Evolutionary conservation across 805 yeast genomes (phyloP).

Genomic region (Yarrowia sp.): DNA sequence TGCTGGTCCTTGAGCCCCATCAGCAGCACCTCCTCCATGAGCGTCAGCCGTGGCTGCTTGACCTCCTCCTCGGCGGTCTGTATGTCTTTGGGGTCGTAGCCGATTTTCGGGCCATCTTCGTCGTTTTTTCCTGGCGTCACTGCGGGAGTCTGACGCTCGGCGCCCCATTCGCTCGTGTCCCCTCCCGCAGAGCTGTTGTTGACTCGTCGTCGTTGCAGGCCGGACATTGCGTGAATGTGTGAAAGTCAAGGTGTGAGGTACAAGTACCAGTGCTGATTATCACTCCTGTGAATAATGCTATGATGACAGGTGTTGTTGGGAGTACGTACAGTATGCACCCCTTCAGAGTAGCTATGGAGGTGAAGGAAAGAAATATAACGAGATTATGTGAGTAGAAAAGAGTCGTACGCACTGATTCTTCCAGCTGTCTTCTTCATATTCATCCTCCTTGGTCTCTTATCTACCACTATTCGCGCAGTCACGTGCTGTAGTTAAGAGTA

Average conservation of each 20-base stretch:
- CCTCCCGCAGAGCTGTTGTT: conserved; percentile 41
- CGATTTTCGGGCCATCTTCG: conserved; percentile 66
- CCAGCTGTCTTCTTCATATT: too few relatives aligned
- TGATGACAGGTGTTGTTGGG: conserved; percentile 8
- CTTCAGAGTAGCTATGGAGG: neutral
- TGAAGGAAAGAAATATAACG: too few relatives aligned
- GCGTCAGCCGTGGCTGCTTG: conserved; percentile 74
- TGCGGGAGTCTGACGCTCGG: conserved; percentile 10
- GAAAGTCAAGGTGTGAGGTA: neutral
- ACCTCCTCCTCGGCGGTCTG: conserved; percentile 55
- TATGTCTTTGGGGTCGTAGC: conserved; percentile 78
- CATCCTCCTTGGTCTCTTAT: too few relatives aligned
- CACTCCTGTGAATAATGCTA: neutral
- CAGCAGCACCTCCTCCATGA: conserved; percentile 95
- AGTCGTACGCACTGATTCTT: neutral
- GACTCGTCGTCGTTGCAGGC: conserved; percentile 47
- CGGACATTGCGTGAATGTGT: conserved; percentile 42
- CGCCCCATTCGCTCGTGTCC: conserved; percentile 6
- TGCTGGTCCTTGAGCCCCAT: conserved; percentile 95
- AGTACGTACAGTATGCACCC: conserved; percentile 1
- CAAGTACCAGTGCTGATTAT: too few relatives aligned
- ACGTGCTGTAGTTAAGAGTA: neutral
- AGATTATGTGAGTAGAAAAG: neutral
- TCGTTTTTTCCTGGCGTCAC: conserved; percentile 29
- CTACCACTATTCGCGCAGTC: neutral